Conservation (phyloP, 768 basidiomycete genomes). For the Porphyrellus cyaneotinctus region DNA sequence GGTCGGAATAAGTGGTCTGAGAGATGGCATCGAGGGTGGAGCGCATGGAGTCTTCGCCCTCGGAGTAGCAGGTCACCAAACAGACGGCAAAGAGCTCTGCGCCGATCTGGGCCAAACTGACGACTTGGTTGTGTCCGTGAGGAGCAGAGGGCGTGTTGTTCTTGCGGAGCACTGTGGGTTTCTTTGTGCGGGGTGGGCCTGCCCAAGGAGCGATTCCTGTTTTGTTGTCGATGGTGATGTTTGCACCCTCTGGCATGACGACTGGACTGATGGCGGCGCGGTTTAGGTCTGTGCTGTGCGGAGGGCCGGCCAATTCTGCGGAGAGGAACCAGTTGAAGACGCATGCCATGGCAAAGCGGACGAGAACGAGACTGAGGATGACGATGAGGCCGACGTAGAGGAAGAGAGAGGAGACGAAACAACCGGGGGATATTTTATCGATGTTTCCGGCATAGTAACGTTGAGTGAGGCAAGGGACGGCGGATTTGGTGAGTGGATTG, state of each 20-base stretch:
- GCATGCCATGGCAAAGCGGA: slow-evolving; percentile 94
- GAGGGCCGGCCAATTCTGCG: slow-evolving; percentile 71
- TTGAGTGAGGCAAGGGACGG: slow-evolving; percentile 75
- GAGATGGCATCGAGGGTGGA: slow-evolving; percentile 94
- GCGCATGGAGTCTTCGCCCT: slow-evolving; percentile 89
- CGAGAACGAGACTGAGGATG: slow-evolving; percentile 85
- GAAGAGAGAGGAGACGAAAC: slow-evolving; percentile 85
- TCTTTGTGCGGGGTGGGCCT: slow-evolving; percentile 48
- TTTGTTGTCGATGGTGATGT: slow-evolving; percentile 85
- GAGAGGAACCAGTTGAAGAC: slow-evolving; percentile 97
- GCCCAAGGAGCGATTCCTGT: slow-evolving; percentile 96
- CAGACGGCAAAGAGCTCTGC: slow-evolving; percentile 94
- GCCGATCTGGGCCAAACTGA: slow-evolving; percentile 88
- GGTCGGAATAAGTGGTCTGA: slow-evolving; percentile 84
- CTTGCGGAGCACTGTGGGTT: slow-evolving; percentile 41
- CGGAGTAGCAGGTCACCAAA: slow-evolving; percentile 96
- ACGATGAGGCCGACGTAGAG: slow-evolving; percentile 88
- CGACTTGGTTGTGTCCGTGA: slow-evolving; percentile 44
- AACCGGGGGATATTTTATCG: slow-evolving; percentile 94
- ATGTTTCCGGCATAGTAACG: slow-evolving; percentile 94
- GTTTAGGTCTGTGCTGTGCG: slow-evolving; percentile 65
- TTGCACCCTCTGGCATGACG: slow-evolving; percentile 95
- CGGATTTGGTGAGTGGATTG: slow-evolving; percentile 55
- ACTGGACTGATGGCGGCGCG: slow-evolving; percentile 88
- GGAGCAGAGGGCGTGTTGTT: slow-evolving; percentile 43